Evolutionary conservation across 2,329 filamentous ascomycete genomes (phyloP).

Genomic region (Juglanconis oblonga): DNA sequence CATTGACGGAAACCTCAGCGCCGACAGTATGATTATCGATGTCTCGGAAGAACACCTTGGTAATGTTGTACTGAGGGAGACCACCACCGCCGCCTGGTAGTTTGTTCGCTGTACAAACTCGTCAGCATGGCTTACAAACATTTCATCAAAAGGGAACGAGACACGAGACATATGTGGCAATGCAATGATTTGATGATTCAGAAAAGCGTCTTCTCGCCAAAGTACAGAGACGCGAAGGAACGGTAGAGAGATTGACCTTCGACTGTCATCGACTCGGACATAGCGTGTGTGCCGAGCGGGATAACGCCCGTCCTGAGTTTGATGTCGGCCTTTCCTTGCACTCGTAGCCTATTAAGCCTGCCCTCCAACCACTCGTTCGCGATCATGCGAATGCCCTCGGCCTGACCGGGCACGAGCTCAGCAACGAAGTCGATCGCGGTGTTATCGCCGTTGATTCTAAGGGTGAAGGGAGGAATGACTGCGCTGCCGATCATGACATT

Average conservation of each 20-base stretch:
- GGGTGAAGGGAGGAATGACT: constrained; percentile 68
- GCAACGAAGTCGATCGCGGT: constrained; percentile 78
- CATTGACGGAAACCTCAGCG: constrained; percentile 71
- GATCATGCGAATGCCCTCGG: constrained; percentile 73
- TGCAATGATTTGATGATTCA: constrained; percentile 22
- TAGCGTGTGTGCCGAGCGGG: constrained; percentile 70
- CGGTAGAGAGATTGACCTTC: constrained; percentile 76
- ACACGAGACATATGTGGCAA: constrained; percentile 1
- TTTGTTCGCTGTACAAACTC: constrained; percentile 53
- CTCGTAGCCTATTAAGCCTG: constrained; percentile 64
- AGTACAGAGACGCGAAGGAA: constrained; percentile 58
- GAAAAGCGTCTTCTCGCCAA: constrained; percentile 54
- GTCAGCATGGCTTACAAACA: constrained; percentile 32
- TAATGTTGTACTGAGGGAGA: constrained; percentile 80
- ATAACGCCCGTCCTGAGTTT: constrained; percentile 76
- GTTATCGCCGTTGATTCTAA: constrained; percentile 75
- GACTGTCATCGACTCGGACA: constrained; percentile 74
- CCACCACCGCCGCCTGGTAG: constrained; percentile 40
- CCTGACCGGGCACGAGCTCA: constrained; percentile 71
- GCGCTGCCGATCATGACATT: constrained; percentile 76
- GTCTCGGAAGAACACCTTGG: constrained; percentile 76
- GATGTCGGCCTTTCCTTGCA: constrained; percentile 72
- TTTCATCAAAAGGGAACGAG: constrained; percentile 16
- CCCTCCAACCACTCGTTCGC: constrained; percentile 89
- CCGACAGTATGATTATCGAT: constrained; percentile 67